These are phyloP conservation scores for Celoporthe dispersa DNA, from an alignment of 2,329 filamentous ascomycete species.

Conservation along the genomic window DNA sequence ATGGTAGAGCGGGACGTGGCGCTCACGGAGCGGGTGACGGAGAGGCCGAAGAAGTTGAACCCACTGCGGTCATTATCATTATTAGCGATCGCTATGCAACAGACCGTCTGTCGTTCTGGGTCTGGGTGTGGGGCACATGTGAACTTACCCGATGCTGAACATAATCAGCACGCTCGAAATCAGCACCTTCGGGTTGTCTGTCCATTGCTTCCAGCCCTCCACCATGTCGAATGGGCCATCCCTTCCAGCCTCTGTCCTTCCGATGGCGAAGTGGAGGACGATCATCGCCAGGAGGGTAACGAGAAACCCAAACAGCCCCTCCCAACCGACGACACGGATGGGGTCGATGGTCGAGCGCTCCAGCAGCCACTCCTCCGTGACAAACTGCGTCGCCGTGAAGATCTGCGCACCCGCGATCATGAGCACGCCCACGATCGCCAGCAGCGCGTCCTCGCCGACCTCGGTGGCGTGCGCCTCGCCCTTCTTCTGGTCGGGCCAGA, in stretches of 20 bases:
- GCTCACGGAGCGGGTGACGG: conserved; percentile 85
- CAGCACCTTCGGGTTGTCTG: conserved; percentile 70
- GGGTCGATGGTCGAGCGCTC: conserved; percentile 70
- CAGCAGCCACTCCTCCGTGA: conserved; percentile 92
- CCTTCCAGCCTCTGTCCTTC: conserved; percentile 71
- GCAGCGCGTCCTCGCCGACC: conserved; percentile 55
- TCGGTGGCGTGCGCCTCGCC: conserved; percentile 44
- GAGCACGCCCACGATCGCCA: conserved; percentile 80
- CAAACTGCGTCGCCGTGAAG: conserved; percentile 96
- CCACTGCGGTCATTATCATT: conserved; percentile 58
- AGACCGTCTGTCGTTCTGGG: conserved; percentile 30
- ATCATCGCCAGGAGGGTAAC: conserved; percentile 81
- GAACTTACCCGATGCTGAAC: conserved; percentile 88
- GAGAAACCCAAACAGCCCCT: conserved; percentile 86
- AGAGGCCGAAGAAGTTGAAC: conserved; percentile 98
- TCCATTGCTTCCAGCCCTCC: conserved; percentile 84
- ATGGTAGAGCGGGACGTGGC: conserved; percentile 95
- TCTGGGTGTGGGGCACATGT: conserved; percentile 19
- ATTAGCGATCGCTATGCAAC: conserved; percentile 21
- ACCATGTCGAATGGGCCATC: conserved; percentile 89
- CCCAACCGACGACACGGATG: conserved; percentile 92
- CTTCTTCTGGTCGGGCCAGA: conserved; percentile 71
- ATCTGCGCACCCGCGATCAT: conserved; percentile 94
- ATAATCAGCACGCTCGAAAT: conserved; percentile 88
- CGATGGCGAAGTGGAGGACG: conserved; percentile 76